phyloP scores from a whole-genome alignment of 805 yeast genomes.

The Candida krabiensis region DNA sequence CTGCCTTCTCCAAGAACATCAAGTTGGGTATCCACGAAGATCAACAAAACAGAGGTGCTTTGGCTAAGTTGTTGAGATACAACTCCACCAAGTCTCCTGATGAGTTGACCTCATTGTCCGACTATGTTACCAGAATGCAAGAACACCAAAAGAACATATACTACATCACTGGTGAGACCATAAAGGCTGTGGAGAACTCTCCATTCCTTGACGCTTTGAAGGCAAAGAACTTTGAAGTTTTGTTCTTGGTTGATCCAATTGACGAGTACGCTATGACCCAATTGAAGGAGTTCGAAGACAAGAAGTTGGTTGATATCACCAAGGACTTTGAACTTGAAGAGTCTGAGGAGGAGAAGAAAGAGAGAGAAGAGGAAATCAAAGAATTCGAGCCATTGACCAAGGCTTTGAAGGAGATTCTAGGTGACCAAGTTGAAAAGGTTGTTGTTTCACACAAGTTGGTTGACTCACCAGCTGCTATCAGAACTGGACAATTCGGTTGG shows the following conservation, averaged over 20 bases:
- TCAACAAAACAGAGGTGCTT: slow-evolving; percentile 92
- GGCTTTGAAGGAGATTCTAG: slow-evolving; percentile 94
- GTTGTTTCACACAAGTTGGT: slow-evolving; percentile 96
- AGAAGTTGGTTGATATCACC: slow-evolving; percentile 97
- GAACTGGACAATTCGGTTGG: slow-evolving; percentile 99
- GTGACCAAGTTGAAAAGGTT: slow-evolving; percentile 99
- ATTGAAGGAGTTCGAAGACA: slow-evolving; percentile 98
- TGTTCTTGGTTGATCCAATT: slow-evolving; percentile 97
- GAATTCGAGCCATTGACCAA: slow-evolving; percentile 92
- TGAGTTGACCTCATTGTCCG: slow-evolving; percentile 91
- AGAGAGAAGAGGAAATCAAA: slow-evolving; percentile 90
- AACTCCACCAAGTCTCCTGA: slow-evolving; percentile 94
- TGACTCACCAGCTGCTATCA: slow-evolving; percentile 99
- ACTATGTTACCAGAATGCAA: slow-evolving; percentile 99
- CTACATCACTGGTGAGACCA: slow-evolving; percentile 98
- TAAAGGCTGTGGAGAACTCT: slow-evolving; percentile 97
- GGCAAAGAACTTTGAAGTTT: slow-evolving; percentile 97
- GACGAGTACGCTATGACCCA: slow-evolving; percentile 99
- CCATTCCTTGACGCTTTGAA: slow-evolving; percentile 99
- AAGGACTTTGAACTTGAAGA: slow-evolving; percentile 99
- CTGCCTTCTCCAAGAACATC: slow-evolving; percentile 96
- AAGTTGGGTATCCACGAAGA: slow-evolving; percentile 99
- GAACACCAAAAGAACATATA: slow-evolving; percentile 99
- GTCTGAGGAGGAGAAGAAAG: slow-evolving; percentile 95
- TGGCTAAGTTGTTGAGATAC: slow-evolving; percentile 95